Base-by-base conservation (phyloP, 805 yeast genomes). In the Candida takata region DNA sequence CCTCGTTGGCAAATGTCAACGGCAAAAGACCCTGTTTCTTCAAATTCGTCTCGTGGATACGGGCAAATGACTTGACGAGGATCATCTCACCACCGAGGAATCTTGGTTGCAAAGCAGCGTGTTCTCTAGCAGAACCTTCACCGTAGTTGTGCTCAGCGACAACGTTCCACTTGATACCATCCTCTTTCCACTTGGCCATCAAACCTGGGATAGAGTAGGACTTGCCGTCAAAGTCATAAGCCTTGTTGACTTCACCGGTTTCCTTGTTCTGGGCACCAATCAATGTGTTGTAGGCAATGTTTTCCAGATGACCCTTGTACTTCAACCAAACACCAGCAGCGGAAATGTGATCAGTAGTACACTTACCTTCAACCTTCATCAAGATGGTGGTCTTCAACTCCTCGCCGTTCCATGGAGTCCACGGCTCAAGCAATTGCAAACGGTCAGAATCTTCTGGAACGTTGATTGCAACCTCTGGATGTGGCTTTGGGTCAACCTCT, bases 281-380 rank as follows among this genome's bases (percentile, higher is more conserved):
- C 55, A 90, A 70, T 10, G 97, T 92, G 68, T 90, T 90, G 66
- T 92, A 74, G 8, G 96, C 84, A 49, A 90, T 92, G 65, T 90
- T 90, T 58, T 90, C 96, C 54, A 90, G 72, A 58, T 90, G 98
- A 28, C 98, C 98, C 68, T 92, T 92, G 69, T 92, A 90, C 69
- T 92, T 92, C 64, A 90, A 74, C 98, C 98, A 90, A 12, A 81
- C 94, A 55, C 98, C 98, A 31, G 98, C 98, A 35, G 97, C 97
- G 18, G 97, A 87, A 50, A 90, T 92, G 60, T 90, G 98, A 61
- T 90, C 98, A 26, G 98, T 90, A 28, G 98, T 90, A 71, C 97
- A 92, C 64, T 90, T 90, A 45, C 98, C 98, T 64, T 86, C 90
- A 31, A 92, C 97, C 65, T 90, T 90, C 56, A 90, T 63, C 42